Percentiles rank a stretch among this genome's conserved stretches.
Conservation (phyloP, 2,329 filamentous ascomycete species). For the Fusarium sp. region DNA sequence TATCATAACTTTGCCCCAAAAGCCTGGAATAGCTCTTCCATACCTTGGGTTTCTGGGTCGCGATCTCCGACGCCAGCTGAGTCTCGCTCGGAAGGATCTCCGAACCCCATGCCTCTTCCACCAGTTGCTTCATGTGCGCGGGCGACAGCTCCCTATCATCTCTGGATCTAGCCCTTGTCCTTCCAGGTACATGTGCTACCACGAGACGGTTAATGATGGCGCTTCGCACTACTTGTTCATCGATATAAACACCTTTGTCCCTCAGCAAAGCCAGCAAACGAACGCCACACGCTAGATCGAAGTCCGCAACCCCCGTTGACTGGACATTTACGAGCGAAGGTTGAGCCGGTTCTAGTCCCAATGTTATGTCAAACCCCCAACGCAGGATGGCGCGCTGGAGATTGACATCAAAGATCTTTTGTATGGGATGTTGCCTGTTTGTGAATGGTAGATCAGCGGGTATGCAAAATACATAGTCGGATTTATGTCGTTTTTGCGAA, state of each 20-base stretch:
- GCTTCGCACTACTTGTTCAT: slow-evolving; percentile 50
- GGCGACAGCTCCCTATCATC: slow-evolving; percentile 50
- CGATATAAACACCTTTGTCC: slow-evolving; percentile 53
- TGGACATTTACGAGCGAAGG: slow-evolving; percentile 24
- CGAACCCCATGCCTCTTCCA: slow-evolving; percentile 54
- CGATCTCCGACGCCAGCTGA: slow-evolving; percentile 46
- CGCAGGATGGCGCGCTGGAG: slow-evolving; percentile 58
- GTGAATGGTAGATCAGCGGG: slow-evolving; percentile 57
- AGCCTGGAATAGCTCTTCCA: slow-evolving; percentile 50
- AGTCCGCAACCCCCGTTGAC: slow-evolving; percentile 38
- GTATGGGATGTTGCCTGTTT: slow-evolving; percentile 61
- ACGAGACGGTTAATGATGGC: slow-evolving; percentile 50
- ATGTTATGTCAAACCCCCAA: slow-evolving; percentile 59
- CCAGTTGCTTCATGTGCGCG: slow-evolving; percentile 49
- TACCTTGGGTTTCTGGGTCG: slow-evolving; percentile 48
- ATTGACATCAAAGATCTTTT: slow-evolving; percentile 58
- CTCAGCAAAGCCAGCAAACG: slow-evolving; percentile 53
- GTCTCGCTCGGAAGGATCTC: slow-evolving; percentile 47
- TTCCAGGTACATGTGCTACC: slow-evolving; percentile 47
- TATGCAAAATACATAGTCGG: slow-evolving; percentile 42
- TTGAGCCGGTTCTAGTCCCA: slow-evolving; percentile 42
- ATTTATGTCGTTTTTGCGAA: slow-evolving; percentile 6
- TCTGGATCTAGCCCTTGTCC: slow-evolving; percentile 47
- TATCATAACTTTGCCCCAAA: slow-evolving; percentile 48
- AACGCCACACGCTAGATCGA: slow-evolving; percentile 55